Evolutionary conservation across 768 basidiomycete genomes (phyloP), one percentile per base, ranked within the genome.

Genomic region (Xerocomus brunneocitrinus): DNA sequence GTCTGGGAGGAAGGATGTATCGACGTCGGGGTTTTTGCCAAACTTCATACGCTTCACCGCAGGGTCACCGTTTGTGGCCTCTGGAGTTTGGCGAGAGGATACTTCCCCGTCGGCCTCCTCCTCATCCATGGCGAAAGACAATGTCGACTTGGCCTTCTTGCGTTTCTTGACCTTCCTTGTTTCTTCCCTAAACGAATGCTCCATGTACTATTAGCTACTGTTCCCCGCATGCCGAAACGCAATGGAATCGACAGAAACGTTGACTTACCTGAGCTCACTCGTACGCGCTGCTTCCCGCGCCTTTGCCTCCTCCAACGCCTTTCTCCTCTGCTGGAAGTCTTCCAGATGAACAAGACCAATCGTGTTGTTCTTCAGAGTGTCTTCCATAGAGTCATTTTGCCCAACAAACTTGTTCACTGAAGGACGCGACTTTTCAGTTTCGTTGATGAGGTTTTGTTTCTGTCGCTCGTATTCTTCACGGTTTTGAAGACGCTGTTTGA

Each of bases 1-100:
- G 69, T 99, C 97, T 1, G 97, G 97, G 8, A 99, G 79, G 74
- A 99, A 99, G 1, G 95, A 98, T 0, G 97, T 99, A 65, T 98
- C 97, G 30, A 98, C 97, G 41, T 87, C 78, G 1, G 97, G 97
- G 61, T 98, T 98, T 76, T 99, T 98, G 68, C 87, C 84, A 39
- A 95, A 81, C 69, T 89, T 93, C 54, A 81, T 73, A 40, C 85
- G 82, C 69, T 95, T 95, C 5, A 75, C 60, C 3, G 77, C 74
- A 16, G 78, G 83, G 47, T 71, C 78, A 13, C 76, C 76, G 44
- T 64, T 60, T 41, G 72, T 71, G 31, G 65, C 71, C 9, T 72
- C 71, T 34, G 72, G 68, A 24, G 66, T 62, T 45, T 78, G 77
- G 34, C 69, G 66, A 35, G 72, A 69, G 27, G 73, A 72, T n/a